phyloP scores from a whole-genome alignment of 139 green algal genomes.

The Eudorina sp. region DNA sequence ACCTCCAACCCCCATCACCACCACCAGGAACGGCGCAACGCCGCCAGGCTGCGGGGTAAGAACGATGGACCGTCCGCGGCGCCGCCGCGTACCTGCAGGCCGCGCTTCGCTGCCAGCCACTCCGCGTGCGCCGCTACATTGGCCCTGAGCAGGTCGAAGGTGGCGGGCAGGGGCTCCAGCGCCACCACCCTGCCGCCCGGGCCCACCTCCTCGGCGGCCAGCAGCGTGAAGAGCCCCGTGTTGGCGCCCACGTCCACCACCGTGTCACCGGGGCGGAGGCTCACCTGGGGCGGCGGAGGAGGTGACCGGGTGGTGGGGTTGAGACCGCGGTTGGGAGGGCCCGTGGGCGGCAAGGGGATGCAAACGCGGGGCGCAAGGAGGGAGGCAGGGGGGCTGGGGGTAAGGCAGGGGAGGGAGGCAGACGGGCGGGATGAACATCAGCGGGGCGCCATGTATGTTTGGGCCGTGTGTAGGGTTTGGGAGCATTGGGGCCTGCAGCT shows the following conservation, averaged over 20 bases:
- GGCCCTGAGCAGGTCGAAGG: conserved; percentile 40
- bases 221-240: conserved; percentile 60
- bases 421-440: too few species aligned
- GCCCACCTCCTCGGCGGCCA: conserved; percentile 16
- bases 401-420: neutral
- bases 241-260: conserved; percentile 68
- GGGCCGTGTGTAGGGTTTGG: too few species aligned
- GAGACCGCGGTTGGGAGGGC: too few species aligned
- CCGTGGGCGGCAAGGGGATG: too few species aligned
- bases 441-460: too few species aligned
- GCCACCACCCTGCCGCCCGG: conserved; percentile 37
- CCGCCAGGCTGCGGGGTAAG: too few species aligned
- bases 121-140: conserved; percentile 44
- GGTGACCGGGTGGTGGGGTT: neutral
- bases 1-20: too few species aligned
- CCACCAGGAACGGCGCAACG: too few species aligned
- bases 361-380: too few species aligned
- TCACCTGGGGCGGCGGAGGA: neutral
- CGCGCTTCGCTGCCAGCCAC: neutral
- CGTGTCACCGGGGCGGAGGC: conserved; percentile 11
- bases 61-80: too few species aligned
- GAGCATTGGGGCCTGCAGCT: too few species aligned
- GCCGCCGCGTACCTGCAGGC: neutral
- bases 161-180: conserved; percentile 56
- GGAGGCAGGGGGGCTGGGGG: neutral